phyloP scores from a whole-genome alignment of 805 yeast species.

The Barnettozyma sucrosica region DNA sequence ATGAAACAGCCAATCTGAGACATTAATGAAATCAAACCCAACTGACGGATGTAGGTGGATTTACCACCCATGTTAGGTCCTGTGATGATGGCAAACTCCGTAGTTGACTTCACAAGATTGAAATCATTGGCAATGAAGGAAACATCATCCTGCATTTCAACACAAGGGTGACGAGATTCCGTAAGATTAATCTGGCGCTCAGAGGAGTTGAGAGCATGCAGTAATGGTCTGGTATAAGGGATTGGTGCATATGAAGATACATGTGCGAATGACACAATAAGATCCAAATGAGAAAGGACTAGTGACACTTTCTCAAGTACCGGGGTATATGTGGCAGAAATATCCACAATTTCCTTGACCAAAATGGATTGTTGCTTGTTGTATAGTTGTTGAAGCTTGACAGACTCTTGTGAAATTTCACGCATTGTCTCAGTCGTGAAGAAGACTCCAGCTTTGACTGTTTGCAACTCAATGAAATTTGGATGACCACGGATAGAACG shows the following conservation, averaged over 20 bases:
- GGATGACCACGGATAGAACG: slow-evolving; percentile 59
- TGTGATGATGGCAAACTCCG: slow-evolving; percentile 79
- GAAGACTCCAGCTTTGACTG: slow-evolving; percentile 92
- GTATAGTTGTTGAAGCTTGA: slow-evolving; percentile 58
- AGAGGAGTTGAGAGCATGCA: slow-evolving; percentile 46
- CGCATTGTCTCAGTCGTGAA: slow-evolving; percentile 72
- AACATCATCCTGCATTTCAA: slow-evolving; percentile 87
- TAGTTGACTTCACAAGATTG: slow-evolving; percentile 44
- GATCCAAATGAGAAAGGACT: slow-evolving; percentile 72
- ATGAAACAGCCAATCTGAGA: slow-evolving; percentile 87
- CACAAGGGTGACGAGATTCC: slow-evolving; percentile 91
- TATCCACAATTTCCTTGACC: slow-evolving; percentile 75
- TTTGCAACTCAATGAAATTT: slow-evolving; percentile 70
- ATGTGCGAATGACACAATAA: slow-evolving; percentile 79
- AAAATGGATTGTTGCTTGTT: slow-evolving; percentile 69
- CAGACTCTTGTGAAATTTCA: slow-evolving; percentile 52
- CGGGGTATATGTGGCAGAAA: slow-evolving; percentile 76
- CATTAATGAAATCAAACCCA: slow-evolving; percentile 81
- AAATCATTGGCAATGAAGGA: slow-evolving; percentile 91
- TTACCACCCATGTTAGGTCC: slow-evolving; percentile 99
- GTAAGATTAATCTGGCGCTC: slow-evolving; percentile 47
- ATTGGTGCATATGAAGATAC: slow-evolving; percentile 76
- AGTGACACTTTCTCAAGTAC: slow-evolving; percentile 65
- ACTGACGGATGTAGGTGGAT: slow-evolving; percentile 84
- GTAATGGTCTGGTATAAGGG: slow-evolving; percentile 70